Conservation (phyloP, 148 eudicot genomes). For the Drosera capensis region DNA sequence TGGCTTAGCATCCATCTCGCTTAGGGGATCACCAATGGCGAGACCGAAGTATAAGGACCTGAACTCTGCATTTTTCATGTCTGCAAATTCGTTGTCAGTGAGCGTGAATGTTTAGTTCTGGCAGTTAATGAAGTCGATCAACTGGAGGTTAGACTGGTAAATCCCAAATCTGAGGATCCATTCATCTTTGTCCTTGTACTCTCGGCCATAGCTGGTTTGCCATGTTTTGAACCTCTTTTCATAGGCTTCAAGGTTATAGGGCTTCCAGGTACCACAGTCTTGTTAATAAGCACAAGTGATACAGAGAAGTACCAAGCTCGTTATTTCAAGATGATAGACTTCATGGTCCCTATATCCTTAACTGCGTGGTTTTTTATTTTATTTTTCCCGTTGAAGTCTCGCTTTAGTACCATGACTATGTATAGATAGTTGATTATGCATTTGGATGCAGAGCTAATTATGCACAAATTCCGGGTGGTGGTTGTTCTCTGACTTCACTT, state of each 20-base stretch:
- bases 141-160: slow-evolving; percentile 28
- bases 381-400: too few relatives aligned
- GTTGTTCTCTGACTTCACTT: too few relatives aligned
- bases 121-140: slow-evolving; percentile 24
- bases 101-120: slow-evolving; percentile 29
- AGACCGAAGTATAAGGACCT: slow-evolving; percentile 25
- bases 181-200: slow-evolving; percentile 15
- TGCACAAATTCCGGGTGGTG: too few relatives aligned
- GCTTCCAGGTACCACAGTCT: not conserved
- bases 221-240: slow-evolving; percentile 17
- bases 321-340: too few relatives aligned
- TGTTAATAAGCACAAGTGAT: slow-evolving; percentile 4
- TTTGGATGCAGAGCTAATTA: too few relatives aligned
- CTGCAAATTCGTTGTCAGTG: slow-evolving; percentile 41
- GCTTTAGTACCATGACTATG: too few relatives aligned
- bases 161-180: slow-evolving; percentile 24
- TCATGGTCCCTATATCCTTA: too few relatives aligned
- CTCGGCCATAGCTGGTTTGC: slow-evolving; percentile 9
- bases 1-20: not conserved
- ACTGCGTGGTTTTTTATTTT: too few relatives aligned
- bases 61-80: slow-evolving; percentile 47
- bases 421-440: too few relatives aligned
- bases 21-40: slow-evolving; percentile 1
- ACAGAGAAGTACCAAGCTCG: not conserved
- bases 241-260: slow-evolving; percentile 5